Base-by-base conservation (phyloP, 148 eudicot genomes). In the Salicornia ramosissima region DNA sequence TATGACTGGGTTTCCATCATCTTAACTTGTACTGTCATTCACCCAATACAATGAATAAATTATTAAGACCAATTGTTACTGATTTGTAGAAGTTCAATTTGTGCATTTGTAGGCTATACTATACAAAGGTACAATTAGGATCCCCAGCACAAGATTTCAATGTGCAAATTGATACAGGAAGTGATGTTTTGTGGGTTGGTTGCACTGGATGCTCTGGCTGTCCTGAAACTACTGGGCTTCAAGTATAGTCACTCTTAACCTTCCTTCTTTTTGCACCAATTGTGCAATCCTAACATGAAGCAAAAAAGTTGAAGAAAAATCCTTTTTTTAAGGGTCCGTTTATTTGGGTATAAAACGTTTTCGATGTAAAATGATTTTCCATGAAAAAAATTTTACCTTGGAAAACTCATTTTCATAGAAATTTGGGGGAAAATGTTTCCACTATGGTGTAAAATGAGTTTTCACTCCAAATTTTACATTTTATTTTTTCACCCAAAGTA, bases 161-260 rank as follows among this genome's bases (percentile, higher is more conserved):
- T 79, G 98, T 90, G 21, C 96, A 90, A 78, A 93, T 93, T 70
- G 98, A 93, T 82, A 93, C 98, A 1, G 96, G 98, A 76, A 93
- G 98, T 84, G 94, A 93, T 88, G 94, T 86, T 12, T 78, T 93
- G 71, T 93, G 98, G 98, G 84, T 93, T 65, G 80, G 94, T 75
- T 93, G 98, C 86, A 74, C 61, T 42, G 73, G 85, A 3, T 93
- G 98, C 78, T 59, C 75, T 36, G 98, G 98, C 74, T 93, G 98
- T 70, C 98, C 98, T n/a, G 81, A 84, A 29, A 66, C 94, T 3
- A 90, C 90, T 47, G 98, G 98, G 34, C 98, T 93, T 69, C 83
- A 90, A 80, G 98, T 90, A 89, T 73, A 74, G 34, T 57, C 42
- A 42, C 70, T 64, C 39, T 54, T 43, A 3, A 36, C 8, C 8